A percentile compares a stretch with the other conserved stretches of the same genome.
Evolutionary conservation across 164 flowering plant species (phyloP).

Genomic region (Taxillus chinensis): DNA sequence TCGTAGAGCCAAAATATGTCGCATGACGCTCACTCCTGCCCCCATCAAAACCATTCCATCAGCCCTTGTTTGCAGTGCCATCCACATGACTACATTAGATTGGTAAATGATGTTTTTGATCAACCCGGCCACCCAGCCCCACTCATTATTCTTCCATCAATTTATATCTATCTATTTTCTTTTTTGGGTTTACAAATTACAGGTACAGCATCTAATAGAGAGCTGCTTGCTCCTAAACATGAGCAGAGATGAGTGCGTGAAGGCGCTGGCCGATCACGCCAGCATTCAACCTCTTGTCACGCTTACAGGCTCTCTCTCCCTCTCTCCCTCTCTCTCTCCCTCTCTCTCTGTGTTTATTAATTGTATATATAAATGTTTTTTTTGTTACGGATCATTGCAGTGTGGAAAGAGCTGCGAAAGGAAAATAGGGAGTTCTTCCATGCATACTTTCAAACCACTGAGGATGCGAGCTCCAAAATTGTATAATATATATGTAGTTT

Average conservation of each 20-base stretch:
- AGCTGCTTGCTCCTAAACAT: constrained; percentile 69
- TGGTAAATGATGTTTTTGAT: constrained; percentile 28
- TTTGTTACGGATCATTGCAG: constrained; percentile 26
- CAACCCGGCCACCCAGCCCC: neutral
- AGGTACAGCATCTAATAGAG: constrained; percentile 87
- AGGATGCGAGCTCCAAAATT: too few species aligned
- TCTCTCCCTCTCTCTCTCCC: neutral
- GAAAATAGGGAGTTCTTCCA: too few species aligned
- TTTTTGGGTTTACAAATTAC: constrained; percentile 12
- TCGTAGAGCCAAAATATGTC: constrained; percentile 8
- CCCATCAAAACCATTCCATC: constrained; percentile 17
- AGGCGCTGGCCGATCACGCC: constrained; percentile 56
- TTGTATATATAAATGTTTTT: neutral
- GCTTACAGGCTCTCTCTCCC: constrained; percentile 41
- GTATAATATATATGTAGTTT: too few species aligned
- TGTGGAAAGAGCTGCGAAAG: constrained; percentile 35
- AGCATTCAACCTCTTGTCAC: constrained; percentile 55
- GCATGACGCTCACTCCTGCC: too few species aligned
- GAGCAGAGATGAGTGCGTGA: constrained; percentile 56
- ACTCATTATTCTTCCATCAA: neutral
- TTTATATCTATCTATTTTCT: neutral
- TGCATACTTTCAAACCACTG: too few species aligned
- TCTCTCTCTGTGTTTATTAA: neutral
- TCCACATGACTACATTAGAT: constrained; percentile 56
- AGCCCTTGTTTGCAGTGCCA: constrained; percentile 71